phyloP scores from a whole-genome alignment of 106 monocot genomes.

The Narthecium ossifragum region DNA sequence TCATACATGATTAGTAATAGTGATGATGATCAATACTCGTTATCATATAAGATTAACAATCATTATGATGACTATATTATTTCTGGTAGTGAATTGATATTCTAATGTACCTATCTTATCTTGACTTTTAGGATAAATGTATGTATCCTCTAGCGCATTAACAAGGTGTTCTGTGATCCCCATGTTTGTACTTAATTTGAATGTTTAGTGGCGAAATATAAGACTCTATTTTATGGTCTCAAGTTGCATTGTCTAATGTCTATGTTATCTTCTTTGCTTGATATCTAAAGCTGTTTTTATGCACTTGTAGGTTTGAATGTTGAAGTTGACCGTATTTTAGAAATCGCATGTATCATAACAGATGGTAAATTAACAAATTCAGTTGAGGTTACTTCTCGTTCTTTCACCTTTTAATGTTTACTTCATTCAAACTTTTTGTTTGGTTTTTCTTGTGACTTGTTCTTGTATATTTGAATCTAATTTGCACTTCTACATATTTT shows the following conservation, averaged over 20 bases:
- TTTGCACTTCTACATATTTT: too few relatives aligned
- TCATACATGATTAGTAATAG: too few relatives aligned
- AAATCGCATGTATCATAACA: conserved; percentile 96
- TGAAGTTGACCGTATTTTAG: conserved; percentile 83
- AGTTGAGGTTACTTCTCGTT: conserved; percentile 66
- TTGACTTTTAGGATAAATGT: background rate
- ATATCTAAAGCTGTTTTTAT: background rate
- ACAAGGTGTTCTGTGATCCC: background rate
- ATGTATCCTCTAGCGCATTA: background rate
- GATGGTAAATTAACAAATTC: conserved; percentile 76
- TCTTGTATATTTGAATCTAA: too few relatives aligned
- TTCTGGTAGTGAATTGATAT: too few relatives aligned
- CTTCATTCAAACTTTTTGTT: too few relatives aligned
- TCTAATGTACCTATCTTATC: too few relatives aligned
- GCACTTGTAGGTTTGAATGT: conserved; percentile 61
- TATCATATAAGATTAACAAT: too few relatives aligned
- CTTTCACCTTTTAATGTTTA: background rate
- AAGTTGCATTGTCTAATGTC: background rate
- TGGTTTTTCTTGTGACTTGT: too few relatives aligned
- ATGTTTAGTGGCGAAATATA: background rate
- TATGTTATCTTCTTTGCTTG: background rate
- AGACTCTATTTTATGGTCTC: background rate
- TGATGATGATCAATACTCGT: too few relatives aligned
- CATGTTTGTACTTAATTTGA: background rate
- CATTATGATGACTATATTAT: too few relatives aligned